Evolutionary conservation across 164 flowering plant species (phyloP).

Genomic region (Liquidambar formosana): DNA sequence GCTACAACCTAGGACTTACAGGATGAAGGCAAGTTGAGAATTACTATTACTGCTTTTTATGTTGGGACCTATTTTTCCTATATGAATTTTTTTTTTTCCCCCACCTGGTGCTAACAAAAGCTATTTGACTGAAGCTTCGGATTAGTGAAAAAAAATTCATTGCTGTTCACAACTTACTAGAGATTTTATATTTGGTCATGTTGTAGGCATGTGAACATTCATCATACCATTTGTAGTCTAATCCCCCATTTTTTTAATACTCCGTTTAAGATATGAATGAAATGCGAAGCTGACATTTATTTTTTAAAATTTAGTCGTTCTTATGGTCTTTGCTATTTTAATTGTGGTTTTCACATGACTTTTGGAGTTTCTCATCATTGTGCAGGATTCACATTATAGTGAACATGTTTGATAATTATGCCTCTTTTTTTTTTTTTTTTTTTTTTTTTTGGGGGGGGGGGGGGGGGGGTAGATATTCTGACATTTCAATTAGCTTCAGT

Average conservation of each 20-base stretch:
- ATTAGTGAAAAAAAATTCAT: neutral
- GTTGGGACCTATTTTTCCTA: neutral
- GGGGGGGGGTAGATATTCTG: neutral
- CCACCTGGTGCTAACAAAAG: neutral
- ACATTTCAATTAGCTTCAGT: neutral
- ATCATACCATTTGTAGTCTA: neutral
- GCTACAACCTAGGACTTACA: conserved; percentile 76
- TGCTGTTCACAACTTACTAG: neutral
- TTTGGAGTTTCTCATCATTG: neutral
- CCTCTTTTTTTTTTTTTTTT: neutral
- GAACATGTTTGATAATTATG: neutral
- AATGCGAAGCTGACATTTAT: neutral
- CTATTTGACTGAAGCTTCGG: neutral
- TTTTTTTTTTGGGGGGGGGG: too few species aligned
- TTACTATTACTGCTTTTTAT: neutral
- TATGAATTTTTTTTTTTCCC: neutral
- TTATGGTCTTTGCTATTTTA: neutral
- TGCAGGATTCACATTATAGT: neutral
- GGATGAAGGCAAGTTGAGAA: conserved; percentile 71
- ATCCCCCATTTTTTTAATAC: neutral
- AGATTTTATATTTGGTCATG: neutral
- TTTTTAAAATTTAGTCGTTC: neutral
- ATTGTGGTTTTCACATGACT: neutral
- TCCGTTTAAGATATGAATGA: neutral
- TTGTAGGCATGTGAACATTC: neutral